Conservation (phyloP, 2,329 filamentous ascomycete species). For the Colletotrichum musicola region DNA sequence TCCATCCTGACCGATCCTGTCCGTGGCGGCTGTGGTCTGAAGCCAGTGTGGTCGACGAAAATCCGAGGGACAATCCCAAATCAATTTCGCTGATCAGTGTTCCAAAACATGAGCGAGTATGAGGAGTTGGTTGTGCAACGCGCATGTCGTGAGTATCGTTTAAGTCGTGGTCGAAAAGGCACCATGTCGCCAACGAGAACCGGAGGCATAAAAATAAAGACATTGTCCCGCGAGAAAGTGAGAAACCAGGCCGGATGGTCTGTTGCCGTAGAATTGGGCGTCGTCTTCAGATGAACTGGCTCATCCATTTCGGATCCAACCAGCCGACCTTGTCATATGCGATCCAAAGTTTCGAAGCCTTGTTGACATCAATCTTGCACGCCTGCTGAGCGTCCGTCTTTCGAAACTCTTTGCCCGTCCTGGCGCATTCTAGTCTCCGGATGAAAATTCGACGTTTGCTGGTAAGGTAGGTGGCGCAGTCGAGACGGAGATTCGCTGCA, state of each 20-base stretch:
- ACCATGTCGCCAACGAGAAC: background rate
- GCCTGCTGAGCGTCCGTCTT: constrained; percentile 96
- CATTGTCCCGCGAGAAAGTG: no score
- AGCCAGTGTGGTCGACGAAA: background rate
- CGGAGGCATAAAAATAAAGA: background rate
- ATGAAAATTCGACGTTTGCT: constrained; percentile 94
- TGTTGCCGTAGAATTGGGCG: background rate
- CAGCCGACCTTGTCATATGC: constrained; percentile 90
- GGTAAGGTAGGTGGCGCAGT: constrained; percentile 89
- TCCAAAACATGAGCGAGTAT: constrained; percentile 1
- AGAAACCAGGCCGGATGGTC: constrained; percentile 43
- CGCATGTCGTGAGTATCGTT: constrained; percentile 3
- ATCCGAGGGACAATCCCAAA: constrained; percentile 14
- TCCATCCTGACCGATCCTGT: background rate
- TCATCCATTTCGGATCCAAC: constrained; percentile 71
- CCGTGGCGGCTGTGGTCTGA: background rate
- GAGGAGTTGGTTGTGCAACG: background rate
- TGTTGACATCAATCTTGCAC: constrained; percentile 99
- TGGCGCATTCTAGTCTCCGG: constrained; percentile 75
- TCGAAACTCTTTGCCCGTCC: constrained; percentile 84
- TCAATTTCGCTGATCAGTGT: constrained; percentile 31
- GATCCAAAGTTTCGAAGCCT: constrained; percentile 91
- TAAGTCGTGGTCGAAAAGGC: background rate
- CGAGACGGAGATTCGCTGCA: constrained; percentile 83
- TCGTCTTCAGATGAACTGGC: constrained; percentile 47